A percentile compares a stretch with the other conserved stretches of the same genome.
Conservation (phyloP, 805 yeast species). For the Monosporozyma unispora region DNA sequence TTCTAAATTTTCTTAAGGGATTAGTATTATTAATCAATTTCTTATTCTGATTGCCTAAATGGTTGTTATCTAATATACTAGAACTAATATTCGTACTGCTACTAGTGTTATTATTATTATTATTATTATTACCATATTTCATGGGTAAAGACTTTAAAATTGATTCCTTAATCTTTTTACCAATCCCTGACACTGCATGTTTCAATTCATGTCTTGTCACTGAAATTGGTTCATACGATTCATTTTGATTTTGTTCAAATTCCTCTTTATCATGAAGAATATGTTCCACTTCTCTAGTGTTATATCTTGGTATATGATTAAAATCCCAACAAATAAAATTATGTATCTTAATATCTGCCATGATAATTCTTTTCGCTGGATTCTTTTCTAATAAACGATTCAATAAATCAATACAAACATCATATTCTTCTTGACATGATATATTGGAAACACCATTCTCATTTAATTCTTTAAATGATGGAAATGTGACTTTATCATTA, state of each 20-base stretch:
- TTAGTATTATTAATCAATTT: neutral
- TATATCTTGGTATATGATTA: slow-evolving; percentile 12
- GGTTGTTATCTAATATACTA: neutral
- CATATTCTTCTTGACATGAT: slow-evolving; percentile 37
- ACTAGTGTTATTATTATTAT: neutral
- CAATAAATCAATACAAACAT: slow-evolving; percentile 48
- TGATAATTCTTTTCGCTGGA: slow-evolving; percentile 59
- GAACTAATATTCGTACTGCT: neutral
- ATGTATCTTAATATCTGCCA: slow-evolving; percentile 67
- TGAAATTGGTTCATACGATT: slow-evolving; percentile 38
- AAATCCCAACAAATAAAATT: slow-evolving; percentile 51
- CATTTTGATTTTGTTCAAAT: slow-evolving; percentile 24
- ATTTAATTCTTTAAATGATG: slow-evolving; percentile 31
- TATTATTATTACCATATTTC: neutral
- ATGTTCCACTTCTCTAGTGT: slow-evolving; percentile 13
- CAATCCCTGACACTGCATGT: slow-evolving; percentile 77
- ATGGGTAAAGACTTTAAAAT: slow-evolving; percentile 9
- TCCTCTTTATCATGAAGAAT: slow-evolving; percentile 12
- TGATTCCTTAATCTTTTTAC: slow-evolving; percentile 45
- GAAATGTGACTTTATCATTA: slow-evolving; percentile 49
- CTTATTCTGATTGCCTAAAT: neutral
- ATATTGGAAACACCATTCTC: slow-evolving; percentile 28
- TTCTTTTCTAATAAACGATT: slow-evolving; percentile 57
- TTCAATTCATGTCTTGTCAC: slow-evolving; percentile 61
- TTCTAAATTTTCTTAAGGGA: neutral